Conservation (phyloP, 2,329 filamentous ascomycete species). For the Claviceps africana region DNA sequence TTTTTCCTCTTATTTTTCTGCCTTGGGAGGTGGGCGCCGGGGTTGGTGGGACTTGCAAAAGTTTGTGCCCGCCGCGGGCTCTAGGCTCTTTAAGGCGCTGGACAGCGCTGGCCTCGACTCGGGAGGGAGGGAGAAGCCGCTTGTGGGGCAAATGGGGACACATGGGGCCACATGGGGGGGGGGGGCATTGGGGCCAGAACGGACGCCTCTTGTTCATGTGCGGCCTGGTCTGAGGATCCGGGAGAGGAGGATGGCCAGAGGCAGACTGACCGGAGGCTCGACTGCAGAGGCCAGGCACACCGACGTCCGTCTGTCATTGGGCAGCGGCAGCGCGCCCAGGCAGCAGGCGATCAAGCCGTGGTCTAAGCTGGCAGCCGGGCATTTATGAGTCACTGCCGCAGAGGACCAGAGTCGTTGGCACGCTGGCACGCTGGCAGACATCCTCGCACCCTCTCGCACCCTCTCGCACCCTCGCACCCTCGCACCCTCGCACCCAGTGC, state of each 20-base stretch:
- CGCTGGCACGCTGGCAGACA: background rate
- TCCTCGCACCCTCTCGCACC: too few species aligned
- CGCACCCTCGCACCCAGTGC: background rate
- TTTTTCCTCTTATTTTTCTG: background rate
- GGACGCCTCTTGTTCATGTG: too few species aligned
- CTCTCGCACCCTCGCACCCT: background rate
- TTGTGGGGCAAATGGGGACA: too few species aligned
- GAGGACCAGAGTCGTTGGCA: background rate
- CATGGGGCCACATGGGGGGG: too few species aligned
- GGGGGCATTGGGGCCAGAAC: too few species aligned
- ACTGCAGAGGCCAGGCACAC: background rate
- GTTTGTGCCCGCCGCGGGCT: background rate
- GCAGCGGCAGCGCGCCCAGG: background rate
- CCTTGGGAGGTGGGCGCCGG: background rate
- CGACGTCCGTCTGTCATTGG: background rate
- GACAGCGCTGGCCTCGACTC: background rate
- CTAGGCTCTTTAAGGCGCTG: background rate
- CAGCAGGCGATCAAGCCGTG: background rate
- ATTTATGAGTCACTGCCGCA: background rate
- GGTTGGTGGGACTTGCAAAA: constrained; percentile 1
- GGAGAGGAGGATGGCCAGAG: background rate
- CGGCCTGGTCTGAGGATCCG: background rate
- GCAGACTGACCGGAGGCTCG: too few species aligned
- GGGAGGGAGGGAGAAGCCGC: constrained; percentile 5
- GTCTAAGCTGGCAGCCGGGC: background rate